These are phyloP conservation scores for Psidium guajava DNA, from an alignment of 345 rosid species.

Conservation along the genomic window DNA sequence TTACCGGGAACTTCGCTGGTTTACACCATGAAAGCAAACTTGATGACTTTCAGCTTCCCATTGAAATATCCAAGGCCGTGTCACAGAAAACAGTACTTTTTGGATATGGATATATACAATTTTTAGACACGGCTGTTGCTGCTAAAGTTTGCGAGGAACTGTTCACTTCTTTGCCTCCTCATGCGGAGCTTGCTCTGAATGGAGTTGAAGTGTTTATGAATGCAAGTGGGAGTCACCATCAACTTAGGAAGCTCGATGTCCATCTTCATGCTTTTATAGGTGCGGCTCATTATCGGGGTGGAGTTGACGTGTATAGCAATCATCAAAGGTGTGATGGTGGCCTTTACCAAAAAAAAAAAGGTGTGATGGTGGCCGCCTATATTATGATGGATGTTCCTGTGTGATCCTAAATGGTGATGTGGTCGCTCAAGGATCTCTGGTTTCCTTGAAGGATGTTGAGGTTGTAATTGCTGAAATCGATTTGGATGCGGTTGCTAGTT, in stretches of 20 bases:
- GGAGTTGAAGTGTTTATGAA: constrained; percentile 96
- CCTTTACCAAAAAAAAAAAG: too few relatives aligned
- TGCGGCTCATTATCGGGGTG: constrained; percentile 79
- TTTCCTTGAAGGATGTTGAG: constrained; percentile 85
- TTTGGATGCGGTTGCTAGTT: constrained; percentile 89
- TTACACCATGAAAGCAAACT: constrained; percentile 85
- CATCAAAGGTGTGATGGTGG: constrained; percentile 98
- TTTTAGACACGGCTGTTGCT: constrained; percentile 89
- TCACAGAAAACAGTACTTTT: constrained; percentile 71
- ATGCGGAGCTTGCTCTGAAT: constrained; percentile 89
- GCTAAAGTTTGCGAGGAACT: constrained; percentile 95
- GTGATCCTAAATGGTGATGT: constrained; percentile 79
- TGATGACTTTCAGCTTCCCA: constrained; percentile 68
- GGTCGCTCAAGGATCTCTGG: constrained; percentile 86
- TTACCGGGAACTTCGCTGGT: constrained; percentile 86
- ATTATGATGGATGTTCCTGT: constrained; percentile 88
- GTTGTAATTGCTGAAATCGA: constrained; percentile 83
- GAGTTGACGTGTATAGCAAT: constrained; percentile 94
- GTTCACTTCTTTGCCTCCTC: constrained; percentile 70
- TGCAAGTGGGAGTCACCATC: constrained; percentile 98
- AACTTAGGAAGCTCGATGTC: constrained; percentile 71
- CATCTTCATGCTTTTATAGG: constrained; percentile 67
- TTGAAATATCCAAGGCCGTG: constrained; percentile 57
- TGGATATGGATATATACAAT: constrained; percentile 84
- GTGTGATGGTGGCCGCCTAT: constrained; percentile 94